These are phyloP conservation scores for Lipomyces starkeyi DNA, from an alignment of 805 yeast genomes.

Conservation along the genomic window DNA sequence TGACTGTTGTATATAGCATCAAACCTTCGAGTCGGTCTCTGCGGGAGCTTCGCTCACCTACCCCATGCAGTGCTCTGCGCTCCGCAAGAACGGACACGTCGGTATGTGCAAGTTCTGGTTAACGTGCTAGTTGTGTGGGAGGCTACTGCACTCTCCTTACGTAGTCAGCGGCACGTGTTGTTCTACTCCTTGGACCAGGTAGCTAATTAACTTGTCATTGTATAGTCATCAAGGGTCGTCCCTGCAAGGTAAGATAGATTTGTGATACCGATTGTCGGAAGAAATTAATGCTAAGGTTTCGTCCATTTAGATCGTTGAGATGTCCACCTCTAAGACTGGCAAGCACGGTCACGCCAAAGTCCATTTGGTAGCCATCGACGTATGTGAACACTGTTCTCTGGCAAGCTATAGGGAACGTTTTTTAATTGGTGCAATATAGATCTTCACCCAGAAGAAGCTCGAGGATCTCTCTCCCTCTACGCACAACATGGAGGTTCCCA, in stretches of 20 bases:
- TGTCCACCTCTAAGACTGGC: constrained; percentile 99
- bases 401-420: neutral
- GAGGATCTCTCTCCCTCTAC: constrained; percentile 99
- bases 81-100: constrained; percentile 99
- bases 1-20: constrained; percentile 45
- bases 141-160: neutral
- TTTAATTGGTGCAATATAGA: constrained; percentile 44
- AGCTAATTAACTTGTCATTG: neutral
- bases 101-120: constrained; percentile 44
- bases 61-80: constrained; percentile 99
- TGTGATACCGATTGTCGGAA: neutral
- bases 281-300: neutral
- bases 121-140: neutral
- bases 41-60: constrained; percentile 98
- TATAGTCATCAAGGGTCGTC: constrained; percentile 87
- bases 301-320: constrained; percentile 75
- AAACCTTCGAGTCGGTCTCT: constrained; percentile 95
- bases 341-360: constrained; percentile 99
- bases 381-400: neutral
- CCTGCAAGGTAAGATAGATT: constrained; percentile 69
- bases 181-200: neutral
- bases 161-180: neutral
- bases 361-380: constrained; percentile 96
- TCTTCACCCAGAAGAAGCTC: constrained; percentile 98
- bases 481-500: constrained; percentile 99